Percentiles rank a stretch among this genome's conserved stretches.
These are phyloP conservation scores for Nepenthes alata DNA, from an alignment of 179 eudicot genomes.

Conservation along the genomic window DNA sequence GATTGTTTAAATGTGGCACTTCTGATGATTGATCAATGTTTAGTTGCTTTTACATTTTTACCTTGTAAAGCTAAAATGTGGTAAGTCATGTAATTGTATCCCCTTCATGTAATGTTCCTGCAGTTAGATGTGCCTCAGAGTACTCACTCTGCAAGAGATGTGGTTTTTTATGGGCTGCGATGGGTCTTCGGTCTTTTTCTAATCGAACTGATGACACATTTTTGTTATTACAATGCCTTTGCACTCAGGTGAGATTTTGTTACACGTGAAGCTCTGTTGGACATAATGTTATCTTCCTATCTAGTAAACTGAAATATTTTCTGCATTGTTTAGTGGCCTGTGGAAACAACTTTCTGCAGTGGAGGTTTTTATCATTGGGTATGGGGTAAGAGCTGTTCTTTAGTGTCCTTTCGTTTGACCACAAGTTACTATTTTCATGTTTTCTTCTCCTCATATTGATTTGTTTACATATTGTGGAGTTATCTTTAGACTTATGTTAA, in stretches of 20 bases:
- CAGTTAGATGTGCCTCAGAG: slow-evolving; percentile 80
- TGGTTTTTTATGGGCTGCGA: slow-evolving; percentile 80
- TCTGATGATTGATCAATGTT: too few species aligned
- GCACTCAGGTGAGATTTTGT: slow-evolving; percentile 56
- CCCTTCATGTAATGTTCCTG: slow-evolving; percentile 11
- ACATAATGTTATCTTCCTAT: neutral
- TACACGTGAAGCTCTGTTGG: neutral
- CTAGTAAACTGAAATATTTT: slow-evolving; percentile 3
- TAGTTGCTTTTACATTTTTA: too few species aligned
- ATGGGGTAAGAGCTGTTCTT: slow-evolving; percentile 66
- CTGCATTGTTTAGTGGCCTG: slow-evolving; percentile 36
- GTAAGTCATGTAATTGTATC: neutral
- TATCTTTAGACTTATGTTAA: too few species aligned
- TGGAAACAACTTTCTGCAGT: slow-evolving; percentile 79
- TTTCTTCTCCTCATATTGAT: neutral
- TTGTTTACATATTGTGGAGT: neutral
- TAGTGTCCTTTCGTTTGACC: neutral
- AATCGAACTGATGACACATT: slow-evolving; percentile 78
- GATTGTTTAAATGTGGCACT: too few species aligned
- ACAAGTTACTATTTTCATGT: neutral
- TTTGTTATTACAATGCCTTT: slow-evolving; percentile 83
- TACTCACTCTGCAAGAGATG: slow-evolving; percentile 42
- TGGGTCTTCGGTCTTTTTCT: slow-evolving; percentile 58
- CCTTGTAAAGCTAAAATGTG: too few species aligned
- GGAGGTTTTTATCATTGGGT: slow-evolving; percentile 87